These are phyloP conservation scores for Amphirosellinia nigrospora DNA, from an alignment of 495 filamentous ascomycete genomes.

Conservation along the genomic window DNA sequence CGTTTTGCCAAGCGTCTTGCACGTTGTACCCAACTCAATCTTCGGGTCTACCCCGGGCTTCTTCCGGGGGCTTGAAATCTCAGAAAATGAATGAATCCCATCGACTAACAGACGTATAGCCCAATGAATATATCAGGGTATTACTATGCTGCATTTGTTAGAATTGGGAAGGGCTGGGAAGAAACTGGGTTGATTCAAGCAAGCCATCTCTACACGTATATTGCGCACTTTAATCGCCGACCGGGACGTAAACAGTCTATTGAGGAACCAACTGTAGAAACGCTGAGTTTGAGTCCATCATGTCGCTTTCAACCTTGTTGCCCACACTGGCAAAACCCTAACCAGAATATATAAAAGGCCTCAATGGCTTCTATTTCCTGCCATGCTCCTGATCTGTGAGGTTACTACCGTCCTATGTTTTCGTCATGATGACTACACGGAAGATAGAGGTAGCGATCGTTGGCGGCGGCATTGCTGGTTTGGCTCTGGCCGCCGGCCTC, in stretches of 20 bases:
- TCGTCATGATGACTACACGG: conserved; percentile 18
- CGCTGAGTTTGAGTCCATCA: neutral
- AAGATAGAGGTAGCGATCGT: conserved; percentile 43
- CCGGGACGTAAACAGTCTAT: neutral
- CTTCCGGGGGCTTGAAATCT: neutral
- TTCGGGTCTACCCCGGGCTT: neutral
- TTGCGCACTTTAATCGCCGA: neutral
- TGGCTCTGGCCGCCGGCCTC: conserved; percentile 44
- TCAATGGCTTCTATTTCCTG: neutral
- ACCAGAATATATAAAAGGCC: neutral
- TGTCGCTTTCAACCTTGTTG: neutral
- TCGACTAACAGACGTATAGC: neutral
- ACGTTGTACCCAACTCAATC: neutral
- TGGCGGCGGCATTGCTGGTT: conserved; percentile 46
- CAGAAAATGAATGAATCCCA: neutral
- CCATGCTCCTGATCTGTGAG: neutral
- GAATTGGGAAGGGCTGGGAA: neutral
- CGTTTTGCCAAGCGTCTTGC: neutral
- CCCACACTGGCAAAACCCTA: neutral
- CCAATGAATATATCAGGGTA: neutral
- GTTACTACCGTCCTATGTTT: neutral
- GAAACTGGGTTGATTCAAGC: conserved; percentile 5
- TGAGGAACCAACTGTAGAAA: neutral
- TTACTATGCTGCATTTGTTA: neutral
- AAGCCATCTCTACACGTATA: neutral